A percentile compares a stretch with the other conserved stretches of the same genome.
Conservation (phyloP, 257 asterid species). For the Cordia subcordata region DNA sequence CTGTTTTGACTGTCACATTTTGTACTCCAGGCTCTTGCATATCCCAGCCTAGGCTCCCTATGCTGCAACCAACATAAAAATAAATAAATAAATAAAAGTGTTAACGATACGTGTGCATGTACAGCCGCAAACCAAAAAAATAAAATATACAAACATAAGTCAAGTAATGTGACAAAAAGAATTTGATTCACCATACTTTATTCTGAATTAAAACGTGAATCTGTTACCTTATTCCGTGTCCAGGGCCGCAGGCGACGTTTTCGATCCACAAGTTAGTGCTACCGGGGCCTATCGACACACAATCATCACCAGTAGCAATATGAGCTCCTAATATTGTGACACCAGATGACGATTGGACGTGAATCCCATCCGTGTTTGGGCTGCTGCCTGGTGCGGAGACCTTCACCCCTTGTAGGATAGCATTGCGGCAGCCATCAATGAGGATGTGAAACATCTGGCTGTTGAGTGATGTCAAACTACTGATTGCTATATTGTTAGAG, state of each 20-base stretch:
- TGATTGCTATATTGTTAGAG: constrained; percentile 1
- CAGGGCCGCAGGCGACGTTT: constrained; percentile 1
- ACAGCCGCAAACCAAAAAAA: too few species aligned
- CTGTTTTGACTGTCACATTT: neutral
- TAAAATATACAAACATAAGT: too few species aligned
- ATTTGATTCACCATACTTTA: neutral
- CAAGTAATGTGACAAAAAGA: neutral
- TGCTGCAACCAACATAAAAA: neutral
- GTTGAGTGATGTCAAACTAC: neutral
- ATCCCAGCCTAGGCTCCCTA: constrained; percentile 7
- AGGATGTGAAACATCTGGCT: constrained; percentile 3
- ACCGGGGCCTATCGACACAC: constrained; percentile 2
- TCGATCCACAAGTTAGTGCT: neutral
- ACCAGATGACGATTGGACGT: neutral
- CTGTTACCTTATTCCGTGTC: constrained; percentile 1
- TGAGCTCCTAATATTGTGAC: neutral
- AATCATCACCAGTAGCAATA: neutral
- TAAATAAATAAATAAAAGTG: too few species aligned
- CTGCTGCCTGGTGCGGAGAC: neutral
- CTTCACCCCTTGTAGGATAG: constrained; percentile 3
- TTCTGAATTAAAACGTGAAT: neutral
- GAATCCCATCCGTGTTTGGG: constrained; percentile 3
- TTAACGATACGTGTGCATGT: too few species aligned
- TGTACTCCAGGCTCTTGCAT: neutral
- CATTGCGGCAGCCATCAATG: constrained; percentile 1